A percentile compares a stretch with the other conserved stretches of the same genome.
Conservation (phyloP, 2,329 filamentous ascomycete genomes). For the Thelonectria olida region DNA sequence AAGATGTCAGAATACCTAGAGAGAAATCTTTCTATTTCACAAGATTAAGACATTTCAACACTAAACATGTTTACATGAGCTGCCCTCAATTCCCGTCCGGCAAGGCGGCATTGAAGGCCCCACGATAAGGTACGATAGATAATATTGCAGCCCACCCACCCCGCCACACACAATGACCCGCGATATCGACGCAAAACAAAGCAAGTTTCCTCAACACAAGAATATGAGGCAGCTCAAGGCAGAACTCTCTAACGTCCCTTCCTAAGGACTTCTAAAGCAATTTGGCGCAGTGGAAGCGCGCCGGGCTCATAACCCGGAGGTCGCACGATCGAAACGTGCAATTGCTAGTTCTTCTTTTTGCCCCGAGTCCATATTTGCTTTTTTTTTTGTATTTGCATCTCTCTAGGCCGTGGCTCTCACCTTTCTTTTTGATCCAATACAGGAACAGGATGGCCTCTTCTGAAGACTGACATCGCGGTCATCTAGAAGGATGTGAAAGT, state of each 20-base stretch:
- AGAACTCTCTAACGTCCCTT: neutral
- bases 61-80: too few relatives aligned
- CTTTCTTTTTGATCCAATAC: neutral
- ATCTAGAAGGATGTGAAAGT: neutral
- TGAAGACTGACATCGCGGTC: too few relatives aligned
- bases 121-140: neutral
- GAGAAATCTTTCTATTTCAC: too few relatives aligned
- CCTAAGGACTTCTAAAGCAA: neutral
- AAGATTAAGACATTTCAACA: neutral
- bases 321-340: conserved; percentile 25
- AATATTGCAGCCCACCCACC: neutral
- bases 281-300: conserved; percentile 22
- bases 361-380: neutral
- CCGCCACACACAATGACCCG: neutral
- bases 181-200: neutral
- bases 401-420: neutral
- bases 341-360: conserved; percentile 5
- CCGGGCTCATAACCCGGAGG: conserved; percentile 25
- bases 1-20: too few relatives aligned
- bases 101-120: neutral
- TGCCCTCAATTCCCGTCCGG: too few relatives aligned
- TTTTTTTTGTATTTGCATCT: neutral
- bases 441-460: too few relatives aligned
- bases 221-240: neutral
- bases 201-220: neutral